These are phyloP conservation scores for Torulaspora indica DNA, from an alignment of 805 yeast species.

Conservation along the genomic window DNA sequence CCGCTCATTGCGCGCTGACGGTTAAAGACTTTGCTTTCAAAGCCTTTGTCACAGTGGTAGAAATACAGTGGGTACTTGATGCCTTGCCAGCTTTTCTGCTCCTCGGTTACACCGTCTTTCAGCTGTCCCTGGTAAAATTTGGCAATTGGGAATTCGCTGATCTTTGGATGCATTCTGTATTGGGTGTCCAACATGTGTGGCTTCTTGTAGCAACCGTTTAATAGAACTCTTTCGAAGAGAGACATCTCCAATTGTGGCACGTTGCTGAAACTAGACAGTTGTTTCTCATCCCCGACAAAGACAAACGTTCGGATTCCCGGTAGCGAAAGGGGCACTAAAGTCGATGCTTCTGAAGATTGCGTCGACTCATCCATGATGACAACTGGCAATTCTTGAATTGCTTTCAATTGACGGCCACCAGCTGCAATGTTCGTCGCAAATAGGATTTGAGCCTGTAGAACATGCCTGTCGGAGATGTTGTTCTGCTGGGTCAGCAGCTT, in stretches of 20 bases:
- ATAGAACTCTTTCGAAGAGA: conserved; percentile 60
- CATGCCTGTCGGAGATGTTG: conserved; percentile 45
- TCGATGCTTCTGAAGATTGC: conserved; percentile 68
- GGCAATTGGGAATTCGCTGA: conserved; percentile 54
- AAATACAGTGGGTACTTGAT: conserved; percentile 58
- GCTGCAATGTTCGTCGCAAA: conserved; percentile 71
- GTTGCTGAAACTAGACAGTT: conserved; percentile 65
- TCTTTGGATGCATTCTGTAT: conserved; percentile 63
- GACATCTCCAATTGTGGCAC: conserved; percentile 64
- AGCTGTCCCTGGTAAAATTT: conserved; percentile 48
- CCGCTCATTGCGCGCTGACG: conserved; percentile 44
- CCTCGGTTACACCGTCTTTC: conserved; percentile 55
- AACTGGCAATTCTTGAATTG: conserved; percentile 52
- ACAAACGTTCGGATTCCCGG: conserved; percentile 62
- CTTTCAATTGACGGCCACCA: conserved; percentile 60
- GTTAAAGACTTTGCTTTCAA: conserved; percentile 48
- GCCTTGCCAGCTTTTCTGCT: conserved; percentile 44
- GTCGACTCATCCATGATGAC: conserved; percentile 79
- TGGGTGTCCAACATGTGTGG: conserved; percentile 69
- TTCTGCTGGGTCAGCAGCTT: conserved; percentile 45
- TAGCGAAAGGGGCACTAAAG: conserved; percentile 66
- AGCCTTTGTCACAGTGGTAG: conserved; percentile 48
- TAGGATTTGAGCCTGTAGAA: conserved; percentile 63
- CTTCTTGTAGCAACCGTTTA: conserved; percentile 53
- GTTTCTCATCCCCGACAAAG: conserved; percentile 73